phyloP scores from a whole-genome alignment of 2,329 filamentous ascomycete genomes.

The Ceratocystis ficicola region DNA sequence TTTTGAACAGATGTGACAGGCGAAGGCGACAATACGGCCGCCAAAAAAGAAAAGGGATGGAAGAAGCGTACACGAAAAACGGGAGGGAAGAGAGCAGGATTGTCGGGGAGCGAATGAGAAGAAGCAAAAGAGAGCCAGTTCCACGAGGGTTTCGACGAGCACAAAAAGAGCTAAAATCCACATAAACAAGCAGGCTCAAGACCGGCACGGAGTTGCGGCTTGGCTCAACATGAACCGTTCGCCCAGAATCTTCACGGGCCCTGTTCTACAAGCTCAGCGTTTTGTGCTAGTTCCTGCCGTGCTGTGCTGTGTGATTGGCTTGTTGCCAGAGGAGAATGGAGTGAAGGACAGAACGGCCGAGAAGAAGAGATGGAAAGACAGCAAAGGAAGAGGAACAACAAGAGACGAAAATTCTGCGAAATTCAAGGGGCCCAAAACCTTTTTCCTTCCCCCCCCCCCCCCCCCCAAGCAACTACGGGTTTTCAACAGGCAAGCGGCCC shows the following conservation, averaged over 20 bases:
- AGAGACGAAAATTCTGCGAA: slow-evolving; percentile 13
- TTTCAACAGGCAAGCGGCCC: too few relatives aligned
- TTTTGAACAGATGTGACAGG: too few relatives aligned
- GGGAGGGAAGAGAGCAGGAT: neutral
- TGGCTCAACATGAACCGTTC: neutral
- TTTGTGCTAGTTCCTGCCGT: neutral
- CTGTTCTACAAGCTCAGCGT: neutral
- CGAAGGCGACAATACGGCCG: too few relatives aligned
- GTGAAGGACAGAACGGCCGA: too few relatives aligned
- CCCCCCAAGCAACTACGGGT: too few relatives aligned
- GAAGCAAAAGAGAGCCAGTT: too few relatives aligned
- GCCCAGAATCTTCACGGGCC: neutral
- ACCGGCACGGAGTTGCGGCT: too few relatives aligned
- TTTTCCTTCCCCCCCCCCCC: too few relatives aligned
- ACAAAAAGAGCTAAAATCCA: too few relatives aligned
- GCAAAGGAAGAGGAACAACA: neutral
- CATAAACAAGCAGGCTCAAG: too few relatives aligned
- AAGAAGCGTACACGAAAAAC: neutral
- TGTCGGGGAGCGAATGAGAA: too few relatives aligned
- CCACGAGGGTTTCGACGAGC: too few relatives aligned
- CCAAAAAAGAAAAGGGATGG: neutral
- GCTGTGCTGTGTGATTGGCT: neutral
- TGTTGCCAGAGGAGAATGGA: neutral
- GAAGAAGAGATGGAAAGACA: neutral
- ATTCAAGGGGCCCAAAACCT: slow-evolving; percentile 1